Evolutionary conservation across 805 yeast genomes (phyloP).

Genomic region (Candida easanensis): DNA sequence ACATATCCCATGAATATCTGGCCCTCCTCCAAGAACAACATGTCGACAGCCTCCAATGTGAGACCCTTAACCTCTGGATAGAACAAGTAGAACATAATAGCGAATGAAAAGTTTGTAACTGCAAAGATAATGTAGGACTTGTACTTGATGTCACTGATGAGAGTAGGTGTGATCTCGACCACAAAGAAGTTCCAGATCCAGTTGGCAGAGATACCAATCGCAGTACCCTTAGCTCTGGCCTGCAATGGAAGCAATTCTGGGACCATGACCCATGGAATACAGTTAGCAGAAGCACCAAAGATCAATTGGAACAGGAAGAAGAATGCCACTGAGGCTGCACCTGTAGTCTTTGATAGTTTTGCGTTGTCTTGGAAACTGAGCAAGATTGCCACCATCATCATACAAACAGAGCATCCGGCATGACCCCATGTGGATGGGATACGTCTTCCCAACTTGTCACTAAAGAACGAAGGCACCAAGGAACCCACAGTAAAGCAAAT

Average conservation of each 20-base stretch:
- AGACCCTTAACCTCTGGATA: conserved; percentile 62
- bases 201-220: conserved; percentile 53
- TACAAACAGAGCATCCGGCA: conserved; percentile 16
- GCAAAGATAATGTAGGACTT: conserved; percentile 61
- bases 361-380: conserved; percentile 6
- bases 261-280: conserved; percentile 11
- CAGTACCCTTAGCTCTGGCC: conserved; percentile 59
- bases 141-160: conserved; percentile 47
- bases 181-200: conserved; percentile 62
- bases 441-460: conserved; percentile 45
- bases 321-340: conserved; percentile 25
- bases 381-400: conserved; percentile 18
- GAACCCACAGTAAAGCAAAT: conserved; percentile 43
- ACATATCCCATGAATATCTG: conserved; percentile 6
- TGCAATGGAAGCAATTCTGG: conserved; percentile 36
- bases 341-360: conserved; percentile 4
- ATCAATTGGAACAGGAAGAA: conserved; percentile 24
- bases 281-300: conserved; percentile 5
- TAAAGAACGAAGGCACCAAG: conserved; percentile 40
- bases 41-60: conserved; percentile 14
- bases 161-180: conserved; percentile 62
- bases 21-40: conserved; percentile 11
- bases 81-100: conserved; percentile 43
- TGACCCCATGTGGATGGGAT: conserved; percentile 25
- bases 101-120: conserved; percentile 44